These are phyloP conservation scores for Talaromyces rugulosus DNA, from an alignment of 2,329 filamentous ascomycete species.

Conservation along the genomic window DNA sequence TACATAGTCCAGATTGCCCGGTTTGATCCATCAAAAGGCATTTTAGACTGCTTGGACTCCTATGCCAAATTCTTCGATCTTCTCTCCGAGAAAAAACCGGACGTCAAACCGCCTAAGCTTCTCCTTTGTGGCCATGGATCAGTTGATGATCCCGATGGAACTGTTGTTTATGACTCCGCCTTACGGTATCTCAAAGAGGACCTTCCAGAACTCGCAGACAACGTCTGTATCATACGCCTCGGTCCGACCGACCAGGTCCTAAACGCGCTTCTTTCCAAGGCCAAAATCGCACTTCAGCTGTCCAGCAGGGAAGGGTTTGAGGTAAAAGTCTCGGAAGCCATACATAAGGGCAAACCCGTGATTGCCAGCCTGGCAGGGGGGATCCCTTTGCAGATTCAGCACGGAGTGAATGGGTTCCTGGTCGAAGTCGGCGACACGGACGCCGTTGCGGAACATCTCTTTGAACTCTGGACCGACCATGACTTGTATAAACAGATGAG, in stretches of 20 bases:
- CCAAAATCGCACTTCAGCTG: constrained; percentile 70
- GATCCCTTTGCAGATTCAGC: constrained; percentile 72
- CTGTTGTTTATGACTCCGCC: constrained; percentile 66
- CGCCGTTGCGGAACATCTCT: constrained; percentile 63
- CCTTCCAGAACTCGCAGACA: constrained; percentile 58
- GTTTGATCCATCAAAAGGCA: constrained; percentile 80
- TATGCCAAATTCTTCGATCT: constrained; percentile 68
- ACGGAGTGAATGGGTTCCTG: constrained; percentile 68
- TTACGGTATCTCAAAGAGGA: constrained; percentile 61
- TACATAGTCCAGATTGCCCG: constrained; percentile 79
- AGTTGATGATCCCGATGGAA: constrained; percentile 75
- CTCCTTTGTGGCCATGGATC: constrained; percentile 75
- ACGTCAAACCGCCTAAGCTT: constrained; percentile 62
- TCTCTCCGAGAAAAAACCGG: constrained; percentile 46
- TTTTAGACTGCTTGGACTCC: constrained; percentile 69
- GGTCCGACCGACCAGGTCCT: constrained; percentile 75
- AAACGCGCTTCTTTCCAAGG: constrained; percentile 69
- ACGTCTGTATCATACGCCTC: constrained; percentile 72
- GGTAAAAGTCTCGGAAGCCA: constrained; percentile 78
- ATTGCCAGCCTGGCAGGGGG: constrained; percentile 74
- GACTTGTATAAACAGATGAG: constrained; percentile 65
- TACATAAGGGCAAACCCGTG: constrained; percentile 74
- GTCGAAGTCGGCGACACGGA: constrained; percentile 67
- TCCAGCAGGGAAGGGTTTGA: constrained; percentile 81
- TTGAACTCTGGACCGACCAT: constrained; percentile 62